phyloP scores from a whole-genome alignment of 306 rosid species.

The Trifolium subterraneum region DNA sequence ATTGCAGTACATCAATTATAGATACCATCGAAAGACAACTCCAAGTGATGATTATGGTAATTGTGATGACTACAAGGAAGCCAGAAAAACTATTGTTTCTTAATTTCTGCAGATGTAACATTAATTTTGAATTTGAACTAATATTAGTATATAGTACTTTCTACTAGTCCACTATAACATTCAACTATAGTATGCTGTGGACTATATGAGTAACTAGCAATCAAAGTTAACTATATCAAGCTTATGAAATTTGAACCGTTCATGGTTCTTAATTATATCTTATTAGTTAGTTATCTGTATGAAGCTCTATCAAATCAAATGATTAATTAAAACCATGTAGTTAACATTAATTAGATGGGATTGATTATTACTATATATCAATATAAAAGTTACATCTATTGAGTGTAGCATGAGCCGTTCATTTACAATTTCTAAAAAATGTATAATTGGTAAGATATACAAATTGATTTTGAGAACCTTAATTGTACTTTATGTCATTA shows the following conservation, averaged over 20 bases:
- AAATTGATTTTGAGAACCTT: too few species aligned
- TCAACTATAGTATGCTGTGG: neutral
- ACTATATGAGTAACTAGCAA: neutral
- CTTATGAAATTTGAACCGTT: constrained; percentile 24
- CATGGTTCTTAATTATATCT: neutral
- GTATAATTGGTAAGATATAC: too few species aligned
- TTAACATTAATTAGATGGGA: neutral
- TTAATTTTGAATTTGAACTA: constrained; percentile 3
- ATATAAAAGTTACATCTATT: neutral
- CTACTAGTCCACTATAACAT: constrained; percentile 8
- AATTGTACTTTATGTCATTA: too few species aligned
- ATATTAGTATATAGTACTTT: neutral
- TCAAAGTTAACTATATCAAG: neutral
- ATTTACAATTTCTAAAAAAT: too few species aligned
- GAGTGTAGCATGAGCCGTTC: constrained; percentile 8
- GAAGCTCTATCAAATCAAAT: neutral
- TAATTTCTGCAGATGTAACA: constrained; percentile 36
- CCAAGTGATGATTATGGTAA: constrained; percentile 8
- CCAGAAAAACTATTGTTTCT: constrained; percentile 40
- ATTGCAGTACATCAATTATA: constrained; percentile 71
- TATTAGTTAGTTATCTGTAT: too few species aligned
- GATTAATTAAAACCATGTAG: neutral
- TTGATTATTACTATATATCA: neutral
- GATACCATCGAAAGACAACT: constrained; percentile 34
- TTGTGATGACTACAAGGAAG: constrained; percentile 48